phyloP scores from a whole-genome alignment of 495 filamentous ascomycete species.

The Aspergillus affinis region DNA sequence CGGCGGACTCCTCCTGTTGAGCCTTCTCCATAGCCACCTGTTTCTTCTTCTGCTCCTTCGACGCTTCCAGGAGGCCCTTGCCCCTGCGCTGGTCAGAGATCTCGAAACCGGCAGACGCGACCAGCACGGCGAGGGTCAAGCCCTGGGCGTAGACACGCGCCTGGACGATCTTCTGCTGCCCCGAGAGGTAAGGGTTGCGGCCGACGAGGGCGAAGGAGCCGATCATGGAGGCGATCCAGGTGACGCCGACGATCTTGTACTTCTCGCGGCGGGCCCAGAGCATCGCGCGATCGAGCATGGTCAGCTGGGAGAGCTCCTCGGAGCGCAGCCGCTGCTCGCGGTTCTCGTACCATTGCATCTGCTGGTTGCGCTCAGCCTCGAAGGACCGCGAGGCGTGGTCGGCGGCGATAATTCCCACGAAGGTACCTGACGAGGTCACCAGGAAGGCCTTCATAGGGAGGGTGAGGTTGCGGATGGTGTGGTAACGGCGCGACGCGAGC shows the following conservation, averaged over 20 bases:
- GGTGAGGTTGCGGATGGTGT: conserved; percentile 74
- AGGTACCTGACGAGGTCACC: conserved; percentile 77
- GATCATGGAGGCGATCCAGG: conserved; percentile 83
- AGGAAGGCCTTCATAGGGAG: conserved; percentile 89
- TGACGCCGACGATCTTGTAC: conserved; percentile 82
- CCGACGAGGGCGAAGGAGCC: conserved; percentile 73
- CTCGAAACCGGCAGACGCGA: conserved; percentile 88
- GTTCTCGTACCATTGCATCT: conserved; percentile 64
- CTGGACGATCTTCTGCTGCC: conserved; percentile 91
- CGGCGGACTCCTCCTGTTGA: conserved; percentile 59
- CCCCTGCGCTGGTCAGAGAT: conserved; percentile 75
- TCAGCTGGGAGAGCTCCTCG: conserved; percentile 48
- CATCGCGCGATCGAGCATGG: conserved; percentile 52
- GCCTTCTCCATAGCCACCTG: conserved; percentile 49
- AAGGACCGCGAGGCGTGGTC: conserved; percentile 75
- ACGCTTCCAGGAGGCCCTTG: conserved; percentile 62
- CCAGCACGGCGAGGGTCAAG: conserved; percentile 81
- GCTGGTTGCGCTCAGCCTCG: conserved; percentile 67
- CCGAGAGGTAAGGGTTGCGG: conserved; percentile 72
- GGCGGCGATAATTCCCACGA: conserved; percentile 79
- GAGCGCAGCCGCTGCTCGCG: conserved; percentile 52
- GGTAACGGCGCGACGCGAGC: conserved; percentile 61
- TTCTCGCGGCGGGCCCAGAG: conserved; percentile 74
- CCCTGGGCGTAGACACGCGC: conserved; percentile 98
- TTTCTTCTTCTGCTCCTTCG: conserved; percentile 67